Evolutionary conservation across 306 rosid species (phyloP).

Genomic region (Rosa multiflora): DNA sequence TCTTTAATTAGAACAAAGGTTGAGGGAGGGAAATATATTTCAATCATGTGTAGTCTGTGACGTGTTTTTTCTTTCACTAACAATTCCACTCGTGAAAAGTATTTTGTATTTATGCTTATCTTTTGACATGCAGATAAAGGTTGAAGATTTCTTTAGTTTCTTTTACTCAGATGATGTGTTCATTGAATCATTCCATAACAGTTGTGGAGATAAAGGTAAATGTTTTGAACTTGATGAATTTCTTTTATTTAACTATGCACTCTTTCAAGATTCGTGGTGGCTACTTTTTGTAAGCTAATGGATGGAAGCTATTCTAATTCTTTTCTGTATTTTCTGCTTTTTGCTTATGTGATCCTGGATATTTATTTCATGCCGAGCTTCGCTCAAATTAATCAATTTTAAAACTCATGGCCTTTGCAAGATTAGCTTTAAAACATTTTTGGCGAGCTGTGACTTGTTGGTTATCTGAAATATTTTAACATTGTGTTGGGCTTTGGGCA

Average conservation of each 20-base stretch:
- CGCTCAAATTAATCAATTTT: too few relatives aligned
- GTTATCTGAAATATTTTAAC: too few relatives aligned
- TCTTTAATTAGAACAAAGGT: neutral
- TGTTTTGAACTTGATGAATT: conserved; percentile 18
- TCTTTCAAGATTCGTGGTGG: conserved; percentile 19
- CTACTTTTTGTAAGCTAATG: conserved; percentile 2
- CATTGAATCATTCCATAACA: conserved; percentile 58
- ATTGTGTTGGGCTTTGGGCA: too few relatives aligned
- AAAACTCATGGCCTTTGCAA: too few relatives aligned
- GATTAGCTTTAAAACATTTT: too few relatives aligned
- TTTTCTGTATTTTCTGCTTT: neutral
- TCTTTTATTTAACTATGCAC: conserved; percentile 6
- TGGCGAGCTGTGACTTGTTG: too few relatives aligned
- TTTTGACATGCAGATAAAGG: conserved; percentile 73
- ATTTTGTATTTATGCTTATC: conserved; percentile 24
- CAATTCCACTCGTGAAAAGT: conserved; percentile 3
- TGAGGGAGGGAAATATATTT: neutral
- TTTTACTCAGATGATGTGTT: conserved; percentile 78
- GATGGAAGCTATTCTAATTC: conserved; percentile 13
- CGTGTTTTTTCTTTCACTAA: neutral
- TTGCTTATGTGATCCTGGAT: conserved; percentile 19
- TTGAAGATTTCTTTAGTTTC: conserved; percentile 74
- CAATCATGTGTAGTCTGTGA: neutral
- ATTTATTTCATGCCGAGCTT: too few relatives aligned
- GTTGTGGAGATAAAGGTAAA: conserved; percentile 92